phyloP scores from a whole-genome alignment of 2,329 filamentous ascomycete species.

The Diaporthe caulivora region DNA sequence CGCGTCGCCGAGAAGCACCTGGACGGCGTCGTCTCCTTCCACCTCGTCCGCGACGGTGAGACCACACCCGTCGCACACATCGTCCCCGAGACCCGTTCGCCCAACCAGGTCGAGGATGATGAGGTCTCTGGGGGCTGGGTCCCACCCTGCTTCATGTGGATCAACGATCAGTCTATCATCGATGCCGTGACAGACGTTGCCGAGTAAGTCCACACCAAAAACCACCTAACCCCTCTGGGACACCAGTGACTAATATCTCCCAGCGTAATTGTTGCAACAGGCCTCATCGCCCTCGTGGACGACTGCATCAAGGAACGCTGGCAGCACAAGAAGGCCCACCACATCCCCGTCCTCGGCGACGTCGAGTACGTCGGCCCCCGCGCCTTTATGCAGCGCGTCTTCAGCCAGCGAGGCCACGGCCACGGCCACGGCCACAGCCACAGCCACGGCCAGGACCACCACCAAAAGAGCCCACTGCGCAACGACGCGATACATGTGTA shows the following conservation, averaged over 20 bases:
- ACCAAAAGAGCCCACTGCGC: conserved; percentile 43
- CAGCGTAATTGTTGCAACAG: conserved; percentile 91
- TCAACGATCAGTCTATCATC: conserved; percentile 80
- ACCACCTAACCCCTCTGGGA: conserved; percentile 35
- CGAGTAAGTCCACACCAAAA: conserved; percentile 71
- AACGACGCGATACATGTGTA: conserved; percentile 42
- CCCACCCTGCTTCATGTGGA: conserved; percentile 90
- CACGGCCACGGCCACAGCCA: too few species aligned
- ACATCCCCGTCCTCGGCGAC: conserved; percentile 51
- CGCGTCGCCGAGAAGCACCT: conserved; percentile 78
- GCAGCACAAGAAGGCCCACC: conserved; percentile 62
- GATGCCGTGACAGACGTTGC: conserved; percentile 82
- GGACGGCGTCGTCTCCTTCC: conserved; percentile 76
- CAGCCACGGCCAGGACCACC: conserved; percentile 14
- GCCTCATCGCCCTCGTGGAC: conserved; percentile 88
- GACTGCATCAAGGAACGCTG: conserved; percentile 89
- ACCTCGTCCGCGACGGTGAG: conserved; percentile 77
- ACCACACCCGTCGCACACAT: conserved; percentile 83
- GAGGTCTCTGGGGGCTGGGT: conserved; percentile 87
- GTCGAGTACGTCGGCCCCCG: conserved; percentile 53
- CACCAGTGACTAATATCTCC: conserved; percentile 44
- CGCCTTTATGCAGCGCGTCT: conserved; percentile 51
- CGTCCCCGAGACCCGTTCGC: conserved; percentile 81
- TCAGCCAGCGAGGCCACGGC: conserved; percentile 45
- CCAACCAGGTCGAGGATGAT: conserved; percentile 78